Evolutionary conservation across 306 rosid genomes (phyloP).

Genomic region (Trifolium pratense): DNA sequence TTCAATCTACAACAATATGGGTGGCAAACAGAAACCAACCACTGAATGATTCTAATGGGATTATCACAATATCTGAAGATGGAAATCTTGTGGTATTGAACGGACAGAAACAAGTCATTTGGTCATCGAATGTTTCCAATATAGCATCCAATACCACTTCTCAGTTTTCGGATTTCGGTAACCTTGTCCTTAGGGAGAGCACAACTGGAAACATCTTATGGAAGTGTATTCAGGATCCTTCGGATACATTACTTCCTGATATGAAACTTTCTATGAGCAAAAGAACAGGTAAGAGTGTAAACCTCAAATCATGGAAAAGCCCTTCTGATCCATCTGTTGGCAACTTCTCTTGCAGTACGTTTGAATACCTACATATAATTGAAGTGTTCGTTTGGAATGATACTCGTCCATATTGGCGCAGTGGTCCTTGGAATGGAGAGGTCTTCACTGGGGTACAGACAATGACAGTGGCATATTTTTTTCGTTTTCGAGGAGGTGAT

Average conservation of each 20-base stretch:
- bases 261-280: slow-evolving; percentile 32
- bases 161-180: slow-evolving; percentile 46
- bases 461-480: too few relatives aligned
- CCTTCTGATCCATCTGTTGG: too few relatives aligned
- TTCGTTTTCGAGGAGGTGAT: too few relatives aligned
- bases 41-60: slow-evolving; percentile 30
- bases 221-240: slow-evolving; percentile 49
- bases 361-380: too few relatives aligned
- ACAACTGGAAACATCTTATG: slow-evolving; percentile 23
- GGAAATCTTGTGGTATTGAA: slow-evolving; percentile 46
- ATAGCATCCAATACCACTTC: slow-evolving; percentile 8
- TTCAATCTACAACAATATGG: slow-evolving; percentile 16
- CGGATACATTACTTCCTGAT: slow-evolving; percentile 5
- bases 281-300: too few relatives aligned
- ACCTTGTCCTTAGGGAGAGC: slow-evolving; percentile 39
- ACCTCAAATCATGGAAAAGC: too few relatives aligned
- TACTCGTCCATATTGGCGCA: too few relatives aligned
- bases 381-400: too few relatives aligned
- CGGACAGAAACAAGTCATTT: slow-evolving; percentile 11
- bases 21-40: slow-evolving; percentile 44
- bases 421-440: too few relatives aligned
- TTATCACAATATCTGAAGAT: slow-evolving; percentile 24
- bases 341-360: too few relatives aligned
- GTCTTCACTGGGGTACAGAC: too few relatives aligned
- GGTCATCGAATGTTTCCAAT: slow-evolving; percentile 48